Percentiles rank a stretch among this genome's conserved stretches.
These are phyloP conservation scores for Umbelopsis ramanniana DNA, from an alignment of 192 early-diverging fungal genomes.

Conservation along the genomic window DNA sequence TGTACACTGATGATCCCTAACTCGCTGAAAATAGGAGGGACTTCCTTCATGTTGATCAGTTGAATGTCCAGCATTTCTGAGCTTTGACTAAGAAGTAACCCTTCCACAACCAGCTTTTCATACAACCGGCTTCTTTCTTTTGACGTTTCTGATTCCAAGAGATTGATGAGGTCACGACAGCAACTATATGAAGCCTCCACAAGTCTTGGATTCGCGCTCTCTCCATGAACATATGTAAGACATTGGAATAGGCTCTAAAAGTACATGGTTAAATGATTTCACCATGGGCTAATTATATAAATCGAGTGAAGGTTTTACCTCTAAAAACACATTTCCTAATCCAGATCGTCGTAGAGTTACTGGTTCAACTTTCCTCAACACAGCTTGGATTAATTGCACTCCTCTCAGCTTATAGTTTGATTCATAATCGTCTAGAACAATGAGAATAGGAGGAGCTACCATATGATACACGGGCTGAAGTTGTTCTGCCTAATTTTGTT, in stretches of 20 bases:
- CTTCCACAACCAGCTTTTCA: background rate
- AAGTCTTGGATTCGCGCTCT: background rate
- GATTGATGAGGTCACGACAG: background rate
- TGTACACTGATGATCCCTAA: background rate
- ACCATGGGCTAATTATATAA: too few relatives aligned
- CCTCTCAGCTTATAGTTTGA: constrained; percentile 27
- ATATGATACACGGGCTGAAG: constrained; percentile 19
- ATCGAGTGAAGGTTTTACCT: constrained; percentile 22
- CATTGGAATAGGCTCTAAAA: background rate
- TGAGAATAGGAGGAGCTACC: constrained; percentile 25
- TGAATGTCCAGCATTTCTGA: constrained; percentile 3
- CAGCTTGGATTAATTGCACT: constrained; percentile 17
- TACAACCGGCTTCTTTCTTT: background rate
- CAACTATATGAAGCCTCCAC: background rate
- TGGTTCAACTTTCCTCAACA: constrained; percentile 24
- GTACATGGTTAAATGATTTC: too few relatives aligned
- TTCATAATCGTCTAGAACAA: constrained; percentile 29
- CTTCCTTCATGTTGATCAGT: background rate
- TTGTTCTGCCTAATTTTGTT: background rate
- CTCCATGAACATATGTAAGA: constrained; percentile 2
- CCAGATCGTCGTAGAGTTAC: constrained; percentile 14
- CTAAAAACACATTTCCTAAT: constrained; percentile 26
- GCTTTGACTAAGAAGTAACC: background rate
- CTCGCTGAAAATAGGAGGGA: constrained; percentile 1
- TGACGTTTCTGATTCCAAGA: background rate